Base-by-base conservation (phyloP, 768 basidiomycete species). In the Melanogaster broomeanus region DNA sequence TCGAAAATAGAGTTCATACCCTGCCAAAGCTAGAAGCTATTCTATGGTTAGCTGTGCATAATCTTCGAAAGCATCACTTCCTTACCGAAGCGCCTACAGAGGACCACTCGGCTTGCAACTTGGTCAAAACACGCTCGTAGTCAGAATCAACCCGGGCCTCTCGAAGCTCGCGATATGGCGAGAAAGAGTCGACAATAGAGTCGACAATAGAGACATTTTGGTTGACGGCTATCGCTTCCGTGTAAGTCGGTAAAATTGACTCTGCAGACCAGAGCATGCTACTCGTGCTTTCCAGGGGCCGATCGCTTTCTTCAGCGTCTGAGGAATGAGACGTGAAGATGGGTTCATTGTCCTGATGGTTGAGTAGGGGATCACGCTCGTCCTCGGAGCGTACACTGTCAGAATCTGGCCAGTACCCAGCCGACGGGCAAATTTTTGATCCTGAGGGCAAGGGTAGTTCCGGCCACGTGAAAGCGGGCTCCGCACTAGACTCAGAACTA, bases 81-180 rank as follows among this genome's bases (percentile, higher is more conserved):
- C 81, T 57, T 53, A 87, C 81, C 61, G 83, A 70, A 31, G 78
- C 83, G n/a, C 83, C 85, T 15, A 81, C 71, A 40, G 79, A 83
- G 6, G 77, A 79, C 87, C 87, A 89, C 57, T 89, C 87, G 24
- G 70, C 69, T 53, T 79, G 72, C 21, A 88, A 57, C 35, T 80
- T 66, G 3, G 51, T 53, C 42, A 82, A 72, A 3, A 86, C 61
- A 12, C 65, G 65, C 40, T 86, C 82, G 46, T 74, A 85, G 9
- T 83, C 74, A 2, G 75, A 76, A 45, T 82, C 63, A 2, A 66
- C 39, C 5, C 11, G 51, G 2, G 63, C 63, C 19, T 73, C 70
- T 35, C 75, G 73, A 31, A 88, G 67, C 50, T 84, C 82, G 3
- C 70, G 65, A 53, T 87, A 88, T 46, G 79, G 71, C 0, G 85